Evolutionary conservation across 306 rosid species (phyloP).

Genomic region (Abrus pulchellus): DNA sequence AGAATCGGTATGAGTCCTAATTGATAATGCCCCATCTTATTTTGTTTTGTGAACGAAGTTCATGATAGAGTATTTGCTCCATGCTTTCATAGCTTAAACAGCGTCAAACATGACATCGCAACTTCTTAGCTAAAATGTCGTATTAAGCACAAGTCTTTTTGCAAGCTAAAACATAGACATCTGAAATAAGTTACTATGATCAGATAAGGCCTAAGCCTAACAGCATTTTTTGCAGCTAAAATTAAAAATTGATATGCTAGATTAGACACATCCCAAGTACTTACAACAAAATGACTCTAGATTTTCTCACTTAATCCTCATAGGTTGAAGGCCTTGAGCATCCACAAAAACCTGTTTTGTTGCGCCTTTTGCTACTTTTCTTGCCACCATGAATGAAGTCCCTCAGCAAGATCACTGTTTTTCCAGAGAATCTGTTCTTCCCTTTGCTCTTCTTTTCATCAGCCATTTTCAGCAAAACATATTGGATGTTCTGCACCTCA

Average conservation of each 20-base stretch:
- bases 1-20: too few species aligned
- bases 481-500: conserved; percentile 86
- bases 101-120: conserved; percentile 38
- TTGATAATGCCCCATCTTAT: background rate
- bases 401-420: conserved; percentile 75
- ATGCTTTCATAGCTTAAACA: conserved; percentile 36
- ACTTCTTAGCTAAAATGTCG: conserved; percentile 37
- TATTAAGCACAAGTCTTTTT: conserved; percentile 18
- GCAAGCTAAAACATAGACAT: conserved; percentile 51
- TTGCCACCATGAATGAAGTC: conserved; percentile 76
- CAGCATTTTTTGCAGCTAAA: conserved; percentile 43
- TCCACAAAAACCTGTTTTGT: conserved; percentile 72
- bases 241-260: conserved; percentile 49
- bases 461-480: conserved; percentile 70
- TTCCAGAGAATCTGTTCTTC: conserved; percentile 70
- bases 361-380: conserved; percentile 63
- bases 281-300: conserved; percentile 48
- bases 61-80: background rate
- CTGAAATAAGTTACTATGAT: conserved; percentile 49
- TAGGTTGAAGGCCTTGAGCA: conserved; percentile 71
- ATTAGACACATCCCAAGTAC: conserved; percentile 51
- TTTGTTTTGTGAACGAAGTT: background rate
- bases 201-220: conserved; percentile 51
- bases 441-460: conserved; percentile 71
- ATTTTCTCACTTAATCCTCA: conserved; percentile 63